These are phyloP conservation scores for Paramecium sonneborni DNA, from an alignment of 73 alveolate species.

Conservation along the genomic window DNA sequence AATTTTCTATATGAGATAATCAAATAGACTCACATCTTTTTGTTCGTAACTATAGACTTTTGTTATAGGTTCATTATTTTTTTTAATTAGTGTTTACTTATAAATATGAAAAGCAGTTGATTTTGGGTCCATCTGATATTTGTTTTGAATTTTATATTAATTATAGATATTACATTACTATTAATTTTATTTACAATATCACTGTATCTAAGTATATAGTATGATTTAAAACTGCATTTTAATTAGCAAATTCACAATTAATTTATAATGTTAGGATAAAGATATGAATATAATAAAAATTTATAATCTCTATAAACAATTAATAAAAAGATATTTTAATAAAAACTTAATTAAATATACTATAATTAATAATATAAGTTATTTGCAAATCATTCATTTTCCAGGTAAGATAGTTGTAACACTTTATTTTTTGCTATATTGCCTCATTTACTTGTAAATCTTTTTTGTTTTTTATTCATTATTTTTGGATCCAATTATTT, in stretches of 20 bases:
- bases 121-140: background rate
- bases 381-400: background rate
- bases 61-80: background rate
- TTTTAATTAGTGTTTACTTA: background rate
- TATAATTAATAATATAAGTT: background rate
- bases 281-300: background rate
- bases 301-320: background rate
- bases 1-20: background rate
- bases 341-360: background rate
- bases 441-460: background rate
- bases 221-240: background rate
- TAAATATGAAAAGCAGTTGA: conserved; percentile 30
- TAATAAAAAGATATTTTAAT: background rate
- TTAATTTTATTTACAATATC: background rate
- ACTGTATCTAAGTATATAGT: background rate
- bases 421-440: background rate
- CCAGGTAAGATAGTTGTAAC: background rate
- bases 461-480: background rate
- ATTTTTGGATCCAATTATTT: background rate
- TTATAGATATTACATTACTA: background rate
- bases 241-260: background rate
- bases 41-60: background rate
- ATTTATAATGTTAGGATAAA: background rate
- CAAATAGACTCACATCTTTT: background rate
- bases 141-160: background rate